Conservation (phyloP, 2,329 filamentous ascomycete species). For the Fusarium brachygibbosum region DNA sequence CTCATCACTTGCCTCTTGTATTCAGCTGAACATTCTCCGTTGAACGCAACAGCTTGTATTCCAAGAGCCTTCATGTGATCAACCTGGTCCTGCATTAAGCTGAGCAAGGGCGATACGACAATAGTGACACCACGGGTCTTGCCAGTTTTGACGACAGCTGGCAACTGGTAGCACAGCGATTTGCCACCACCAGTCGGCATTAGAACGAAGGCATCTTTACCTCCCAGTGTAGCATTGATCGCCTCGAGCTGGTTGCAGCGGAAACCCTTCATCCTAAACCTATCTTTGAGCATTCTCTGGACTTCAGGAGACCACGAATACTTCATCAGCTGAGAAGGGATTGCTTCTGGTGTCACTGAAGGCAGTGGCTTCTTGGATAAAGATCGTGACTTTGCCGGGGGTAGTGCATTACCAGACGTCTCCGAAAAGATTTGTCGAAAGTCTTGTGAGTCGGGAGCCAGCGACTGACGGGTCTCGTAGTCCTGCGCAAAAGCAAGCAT, state of each 20-base stretch:
- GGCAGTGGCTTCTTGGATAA: slow-evolving; percentile 52
- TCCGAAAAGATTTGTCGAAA: slow-evolving; percentile 60
- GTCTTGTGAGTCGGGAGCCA: slow-evolving; percentile 38
- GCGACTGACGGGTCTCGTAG: slow-evolving; percentile 60
- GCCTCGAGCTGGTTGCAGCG: slow-evolving; percentile 93
- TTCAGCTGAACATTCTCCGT: slow-evolving; percentile 76
- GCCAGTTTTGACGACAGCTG: slow-evolving; percentile 84
- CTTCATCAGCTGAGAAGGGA: slow-evolving; percentile 70
- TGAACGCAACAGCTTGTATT: slow-evolving; percentile 86
- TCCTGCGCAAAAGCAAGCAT: slow-evolving; percentile 67
- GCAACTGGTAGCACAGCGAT: slow-evolving; percentile 95
- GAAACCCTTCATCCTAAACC: slow-evolving; percentile 88
- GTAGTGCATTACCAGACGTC: slow-evolving; percentile 62
- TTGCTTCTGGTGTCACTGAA: slow-evolving; percentile 47
- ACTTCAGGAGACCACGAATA: slow-evolving; percentile 90
- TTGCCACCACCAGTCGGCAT: slow-evolving; percentile 99
- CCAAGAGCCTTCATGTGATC: slow-evolving; percentile 80
- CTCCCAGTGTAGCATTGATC: slow-evolving; percentile 90
- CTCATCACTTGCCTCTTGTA: slow-evolving; percentile 76
- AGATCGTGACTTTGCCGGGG: slow-evolving; percentile 52
- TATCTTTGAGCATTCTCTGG: slow-evolving; percentile 80
- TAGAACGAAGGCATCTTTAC: slow-evolving; percentile 91
- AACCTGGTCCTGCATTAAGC: slow-evolving; percentile 98
- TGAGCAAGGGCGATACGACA: slow-evolving; percentile 93
- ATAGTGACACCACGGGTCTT: slow-evolving; percentile 89